Percentiles rank a stretch among this genome's conserved stretches.
These are phyloP conservation scores for Nicotiana tomentosiformis DNA, from an alignment of 257 asterid genomes.

Conservation along the genomic window DNA sequence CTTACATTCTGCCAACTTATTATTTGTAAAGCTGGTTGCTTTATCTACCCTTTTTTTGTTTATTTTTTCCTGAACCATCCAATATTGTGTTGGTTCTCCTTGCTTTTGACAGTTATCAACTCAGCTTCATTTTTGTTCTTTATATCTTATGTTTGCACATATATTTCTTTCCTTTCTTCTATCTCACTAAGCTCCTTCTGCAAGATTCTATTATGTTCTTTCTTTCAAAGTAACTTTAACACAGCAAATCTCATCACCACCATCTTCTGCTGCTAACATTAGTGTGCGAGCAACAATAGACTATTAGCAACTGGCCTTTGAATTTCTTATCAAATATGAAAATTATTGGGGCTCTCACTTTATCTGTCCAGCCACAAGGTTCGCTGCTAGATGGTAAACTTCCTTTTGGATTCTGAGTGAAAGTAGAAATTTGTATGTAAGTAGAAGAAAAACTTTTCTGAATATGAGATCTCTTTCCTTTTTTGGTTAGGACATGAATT, in stretches of 20 bases:
- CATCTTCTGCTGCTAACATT: constrained; percentile 36
- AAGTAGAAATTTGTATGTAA: background rate
- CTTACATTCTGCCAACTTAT: background rate
- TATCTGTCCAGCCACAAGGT: background rate
- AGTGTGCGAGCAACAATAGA: constrained; percentile 38
- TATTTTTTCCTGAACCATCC: background rate
- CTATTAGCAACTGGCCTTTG: background rate
- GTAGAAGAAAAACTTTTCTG: background rate
- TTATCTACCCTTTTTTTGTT: background rate
- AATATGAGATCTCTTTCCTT: background rate
- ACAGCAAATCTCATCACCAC: background rate
- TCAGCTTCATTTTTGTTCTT: background rate
- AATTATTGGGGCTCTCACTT: background rate
- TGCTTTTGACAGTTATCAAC: background rate
- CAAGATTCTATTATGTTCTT: background rate
- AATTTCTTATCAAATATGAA: background rate
- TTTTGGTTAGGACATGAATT: background rate
- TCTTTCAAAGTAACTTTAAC: background rate
- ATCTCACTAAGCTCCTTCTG: background rate
- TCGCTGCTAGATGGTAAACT: background rate
- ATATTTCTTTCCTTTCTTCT: background rate
- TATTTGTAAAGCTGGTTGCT: background rate
- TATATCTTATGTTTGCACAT: background rate
- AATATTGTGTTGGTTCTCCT: background rate
- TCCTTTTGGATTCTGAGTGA: background rate